phyloP scores from a whole-genome alignment of 495 filamentous ascomycete genomes.

The Trichocladium antarcticum region DNA sequence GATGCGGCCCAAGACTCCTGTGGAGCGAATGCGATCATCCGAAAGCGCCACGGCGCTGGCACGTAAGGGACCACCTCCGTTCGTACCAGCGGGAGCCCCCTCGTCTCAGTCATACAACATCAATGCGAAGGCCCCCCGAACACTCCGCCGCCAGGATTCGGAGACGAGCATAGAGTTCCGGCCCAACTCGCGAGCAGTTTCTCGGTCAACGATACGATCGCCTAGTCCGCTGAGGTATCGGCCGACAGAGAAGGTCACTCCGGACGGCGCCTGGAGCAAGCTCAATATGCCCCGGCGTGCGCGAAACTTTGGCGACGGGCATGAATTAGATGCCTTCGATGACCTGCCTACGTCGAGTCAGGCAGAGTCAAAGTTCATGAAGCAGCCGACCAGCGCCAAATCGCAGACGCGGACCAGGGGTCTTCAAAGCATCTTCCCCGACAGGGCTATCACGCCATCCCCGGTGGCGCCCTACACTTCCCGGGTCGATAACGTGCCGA shows the following conservation, averaged over 20 bases:
- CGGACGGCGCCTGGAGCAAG: conserved; percentile 39
- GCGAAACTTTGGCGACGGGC: conserved; percentile 82
- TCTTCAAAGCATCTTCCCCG: conserved; percentile 44
- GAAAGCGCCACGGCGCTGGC: conserved; percentile 43
- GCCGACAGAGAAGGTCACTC: conserved; percentile 27
- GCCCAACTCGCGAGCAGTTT: conserved; percentile 45
- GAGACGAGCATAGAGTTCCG: conserved; percentile 45
- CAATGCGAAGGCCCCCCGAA: conserved; percentile 55
- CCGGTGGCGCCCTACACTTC: conserved; percentile 48
- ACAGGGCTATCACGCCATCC: conserved; percentile 42
- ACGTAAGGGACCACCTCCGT: conserved; percentile 57
- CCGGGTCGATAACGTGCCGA: conserved; percentile 50
- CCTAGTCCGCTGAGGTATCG: conserved; percentile 44
- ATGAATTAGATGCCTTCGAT: conserved; percentile 84
- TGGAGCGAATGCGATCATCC: conserved; percentile 46
- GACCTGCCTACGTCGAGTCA: conserved; percentile 83
- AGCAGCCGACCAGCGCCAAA: conserved; percentile 62
- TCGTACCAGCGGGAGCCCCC: conserved; percentile 67
- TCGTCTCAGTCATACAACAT: conserved; percentile 69
- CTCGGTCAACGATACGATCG: conserved; percentile 43
- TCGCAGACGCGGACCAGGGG: conserved; percentile 51
- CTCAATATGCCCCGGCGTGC: conserved; percentile 62
- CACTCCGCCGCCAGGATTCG: conserved; percentile 65
- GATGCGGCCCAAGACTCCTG: conserved; percentile 59
- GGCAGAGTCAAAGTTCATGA: conserved; percentile 69